phyloP scores from a whole-genome alignment of 805 yeast species.

The Candida hungchunana region DNA sequence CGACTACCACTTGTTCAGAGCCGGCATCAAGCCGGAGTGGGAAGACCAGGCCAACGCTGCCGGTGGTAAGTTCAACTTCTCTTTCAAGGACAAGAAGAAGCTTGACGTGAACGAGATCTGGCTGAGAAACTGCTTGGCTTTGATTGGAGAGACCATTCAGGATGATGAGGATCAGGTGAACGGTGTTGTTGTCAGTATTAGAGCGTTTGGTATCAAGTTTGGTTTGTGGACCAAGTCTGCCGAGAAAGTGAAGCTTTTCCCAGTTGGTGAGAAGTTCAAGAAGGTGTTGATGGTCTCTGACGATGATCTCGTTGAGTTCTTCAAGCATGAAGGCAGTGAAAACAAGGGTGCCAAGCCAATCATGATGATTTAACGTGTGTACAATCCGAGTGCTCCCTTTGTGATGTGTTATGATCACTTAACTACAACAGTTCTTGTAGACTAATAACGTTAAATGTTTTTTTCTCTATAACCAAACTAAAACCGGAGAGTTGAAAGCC shows the following conservation, averaged over 20 bases:
- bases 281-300: conserved; percentile 74
- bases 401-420: conserved; percentile 4
- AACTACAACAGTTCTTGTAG: no score
- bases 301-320: conserved; percentile 76
- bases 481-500: no score
- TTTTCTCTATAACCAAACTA: no score
- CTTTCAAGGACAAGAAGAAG: conserved; percentile 56
- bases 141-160: conserved; percentile 90
- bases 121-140: conserved; percentile 83
- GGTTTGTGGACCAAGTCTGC: conserved; percentile 92
- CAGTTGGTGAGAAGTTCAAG: conserved; percentile 85
- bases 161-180: conserved; percentile 81
- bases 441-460: no score
- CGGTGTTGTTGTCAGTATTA: conserved; percentile 88
- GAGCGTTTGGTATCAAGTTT: conserved; percentile 76
- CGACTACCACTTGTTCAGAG: conserved; percentile 92
- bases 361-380: conserved; percentile 21
- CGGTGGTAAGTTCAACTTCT: conserved; percentile 94
- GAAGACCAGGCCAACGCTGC: conserved; percentile 82
- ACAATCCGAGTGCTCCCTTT: background rate
- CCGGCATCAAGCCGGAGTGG: conserved; percentile 97
- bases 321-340: conserved; percentile 43
- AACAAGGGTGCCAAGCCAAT: conserved; percentile 26
- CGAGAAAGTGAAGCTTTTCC: conserved; percentile 55
- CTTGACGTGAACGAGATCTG: conserved; percentile 81